Evolutionary conservation across 805 yeast species (phyloP).

Genomic region (Pichia paraexigua): DNA sequence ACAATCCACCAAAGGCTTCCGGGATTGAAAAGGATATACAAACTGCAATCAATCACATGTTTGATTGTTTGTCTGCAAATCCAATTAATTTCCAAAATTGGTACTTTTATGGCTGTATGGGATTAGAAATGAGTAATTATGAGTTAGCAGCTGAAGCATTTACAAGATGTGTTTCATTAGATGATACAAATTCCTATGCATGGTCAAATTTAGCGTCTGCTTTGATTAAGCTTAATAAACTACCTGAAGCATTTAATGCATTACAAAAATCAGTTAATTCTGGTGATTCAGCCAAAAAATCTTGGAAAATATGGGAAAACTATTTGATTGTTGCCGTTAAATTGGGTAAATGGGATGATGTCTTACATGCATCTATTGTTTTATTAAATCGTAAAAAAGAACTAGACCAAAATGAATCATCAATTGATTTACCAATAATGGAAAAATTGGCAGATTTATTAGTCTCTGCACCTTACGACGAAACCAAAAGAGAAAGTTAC

Average conservation of each 20-base stretch:
- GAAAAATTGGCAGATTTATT: constrained; percentile 66
- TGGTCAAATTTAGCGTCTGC: constrained; percentile 93
- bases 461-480: constrained; percentile 40
- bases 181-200: constrained; percentile 69
- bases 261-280: constrained; percentile 67
- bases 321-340: constrained; percentile 74
- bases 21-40: constrained; percentile 44
- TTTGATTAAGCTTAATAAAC: constrained; percentile 52
- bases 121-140: constrained; percentile 62
- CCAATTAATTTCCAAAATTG: constrained; percentile 76
- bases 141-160: constrained; percentile 86
- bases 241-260: constrained; percentile 78
- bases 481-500: constrained; percentile 35
- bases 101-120: constrained; percentile 90
- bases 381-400: constrained; percentile 50
- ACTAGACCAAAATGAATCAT: constrained; percentile 45
- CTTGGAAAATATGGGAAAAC: constrained; percentile 91
- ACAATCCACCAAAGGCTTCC: constrained; percentile 51
- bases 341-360: constrained; percentile 84
- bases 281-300: constrained; percentile 56
- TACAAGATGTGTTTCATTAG: constrained; percentile 80
- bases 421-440: constrained; percentile 67
- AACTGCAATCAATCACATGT: constrained; percentile 55
- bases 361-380: constrained; percentile 62
- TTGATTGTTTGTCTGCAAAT: constrained; percentile 64